These are phyloP conservation scores for Penicillium nucicola DNA, from an alignment of 495 filamentous ascomycete genomes.

Conservation along the genomic window DNA sequence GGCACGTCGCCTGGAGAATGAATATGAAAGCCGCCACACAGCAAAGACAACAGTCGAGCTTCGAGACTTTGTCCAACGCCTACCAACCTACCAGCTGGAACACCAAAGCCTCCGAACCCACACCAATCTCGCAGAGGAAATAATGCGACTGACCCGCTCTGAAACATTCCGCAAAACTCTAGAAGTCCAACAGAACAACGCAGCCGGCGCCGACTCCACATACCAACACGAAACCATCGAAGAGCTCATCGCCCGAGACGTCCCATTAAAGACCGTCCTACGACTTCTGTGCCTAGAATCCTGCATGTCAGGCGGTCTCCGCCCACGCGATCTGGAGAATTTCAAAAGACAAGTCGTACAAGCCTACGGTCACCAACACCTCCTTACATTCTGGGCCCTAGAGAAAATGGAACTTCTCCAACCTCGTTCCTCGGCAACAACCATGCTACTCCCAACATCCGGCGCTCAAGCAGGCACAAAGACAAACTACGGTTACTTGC, in stretches of 20 bases:
- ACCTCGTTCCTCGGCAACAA: constrained; percentile 64
- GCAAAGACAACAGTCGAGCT: constrained; percentile 87
- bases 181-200: constrained; percentile 94
- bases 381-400: constrained; percentile 83
- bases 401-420: constrained; percentile 87
- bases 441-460: constrained; percentile 64
- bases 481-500: constrained; percentile 87
- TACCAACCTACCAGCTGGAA: constrained; percentile 90
- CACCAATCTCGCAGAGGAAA: constrained; percentile 89
- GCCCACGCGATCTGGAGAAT: constrained; percentile 78
- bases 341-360: constrained; percentile 87
- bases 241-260: constrained; percentile 85
- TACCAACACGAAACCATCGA: constrained; percentile 87
- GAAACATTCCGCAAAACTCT: constrained; percentile 84
- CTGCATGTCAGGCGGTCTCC: constrained; percentile 82
- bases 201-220: constrained; percentile 83
- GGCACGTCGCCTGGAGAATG: constrained; percentile 78
- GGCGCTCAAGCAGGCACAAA: constrained; percentile 58
- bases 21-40: constrained; percentile 87
- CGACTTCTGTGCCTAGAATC: constrained; percentile 89
- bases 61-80: constrained; percentile 84
- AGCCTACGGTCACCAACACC: constrained; percentile 91
- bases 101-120: constrained; percentile 89
- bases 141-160: constrained; percentile 82
- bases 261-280: constrained; percentile 73